Evolutionary conservation across 768 basidiomycete genomes (phyloP).

Genomic region (Termitomyces sp.): DNA sequence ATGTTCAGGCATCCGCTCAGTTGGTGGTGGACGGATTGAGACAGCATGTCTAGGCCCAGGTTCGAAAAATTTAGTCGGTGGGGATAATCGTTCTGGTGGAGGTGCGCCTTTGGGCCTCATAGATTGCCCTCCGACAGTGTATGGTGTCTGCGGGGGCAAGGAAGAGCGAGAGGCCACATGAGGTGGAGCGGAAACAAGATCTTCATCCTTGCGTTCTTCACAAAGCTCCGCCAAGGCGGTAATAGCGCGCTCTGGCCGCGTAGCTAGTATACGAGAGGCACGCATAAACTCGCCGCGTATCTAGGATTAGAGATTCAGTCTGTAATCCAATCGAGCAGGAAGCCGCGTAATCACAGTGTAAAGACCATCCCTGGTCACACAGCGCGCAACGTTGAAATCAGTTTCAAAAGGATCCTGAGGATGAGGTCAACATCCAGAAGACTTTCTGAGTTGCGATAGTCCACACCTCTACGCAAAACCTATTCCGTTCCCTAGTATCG

Average conservation of each 20-base stretch:
- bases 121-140: constrained; percentile 60
- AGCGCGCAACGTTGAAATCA: constrained; percentile 95
- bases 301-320: constrained; percentile 33
- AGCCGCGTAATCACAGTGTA: constrained; percentile 65
- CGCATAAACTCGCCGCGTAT: constrained; percentile 99
- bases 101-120: constrained; percentile 41
- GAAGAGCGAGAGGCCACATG: constrained; percentile 36
- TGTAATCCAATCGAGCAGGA: background rate
- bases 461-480: constrained; percentile 90
- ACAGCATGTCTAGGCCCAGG: constrained; percentile 27
- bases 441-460: background rate
- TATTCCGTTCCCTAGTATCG: constrained; percentile 82
- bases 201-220: constrained; percentile 77
- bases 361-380: constrained; percentile 93
- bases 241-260: constrained; percentile 76
- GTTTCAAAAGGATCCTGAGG: constrained; percentile 90
- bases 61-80: constrained; percentile 46
- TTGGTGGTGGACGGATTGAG: constrained; percentile 45
- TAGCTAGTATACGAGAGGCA: constrained; percentile 77
- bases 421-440: background rate
- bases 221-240: constrained; percentile 85
- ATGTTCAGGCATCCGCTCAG: constrained; percentile 78
- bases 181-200: constrained; percentile 46
- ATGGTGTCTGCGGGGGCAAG: constrained; percentile 66
- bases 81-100: constrained; percentile 46